These are phyloP conservation scores for Xylaria nigripes DNA, from an alignment of 495 filamentous ascomycete species.

Conservation along the genomic window DNA sequence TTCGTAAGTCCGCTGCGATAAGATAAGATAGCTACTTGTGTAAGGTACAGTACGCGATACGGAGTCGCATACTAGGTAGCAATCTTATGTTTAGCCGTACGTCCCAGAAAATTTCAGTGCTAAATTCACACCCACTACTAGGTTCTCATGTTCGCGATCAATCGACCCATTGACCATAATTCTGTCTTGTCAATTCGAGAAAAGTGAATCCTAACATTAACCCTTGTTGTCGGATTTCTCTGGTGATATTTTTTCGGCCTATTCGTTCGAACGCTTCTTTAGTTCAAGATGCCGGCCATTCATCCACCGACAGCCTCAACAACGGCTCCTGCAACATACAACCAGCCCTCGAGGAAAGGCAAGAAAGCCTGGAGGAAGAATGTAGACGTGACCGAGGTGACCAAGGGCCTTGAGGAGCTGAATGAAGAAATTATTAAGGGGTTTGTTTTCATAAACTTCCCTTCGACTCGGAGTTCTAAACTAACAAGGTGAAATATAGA, in stretches of 20 bases:
- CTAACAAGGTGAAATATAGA: slow-evolving; percentile 40
- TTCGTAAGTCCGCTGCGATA: too few species aligned
- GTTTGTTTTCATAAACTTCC: slow-evolving; percentile 38
- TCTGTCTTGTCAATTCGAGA: neutral
- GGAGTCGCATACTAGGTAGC: neutral
- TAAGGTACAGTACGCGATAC: too few species aligned
- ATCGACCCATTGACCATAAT: neutral
- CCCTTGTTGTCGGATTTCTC: neutral
- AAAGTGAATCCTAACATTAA: neutral
- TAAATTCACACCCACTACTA: slow-evolving; percentile 2
- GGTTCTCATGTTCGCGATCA: neutral
- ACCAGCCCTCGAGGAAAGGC: slow-evolving; percentile 88
- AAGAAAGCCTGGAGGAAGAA: slow-evolving; percentile 99
- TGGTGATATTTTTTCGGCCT: neutral
- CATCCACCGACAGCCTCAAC: slow-evolving; percentile 26
- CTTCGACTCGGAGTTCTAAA: neutral
- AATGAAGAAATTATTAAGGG: slow-evolving; percentile 85
- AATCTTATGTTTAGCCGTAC: neutral
- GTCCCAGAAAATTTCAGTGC: slow-evolving; percentile 4
- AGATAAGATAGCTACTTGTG: too few species aligned
- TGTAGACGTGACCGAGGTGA: slow-evolving; percentile 80
- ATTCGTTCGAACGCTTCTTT: neutral
- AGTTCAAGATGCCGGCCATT: slow-evolving; percentile 25
- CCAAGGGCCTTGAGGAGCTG: slow-evolving; percentile 71
- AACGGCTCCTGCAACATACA: slow-evolving; percentile 46